Evolutionary conservation across 371 early-diverging fungal genomes (phyloP).

Genomic region (Mortierella sp.): DNA sequence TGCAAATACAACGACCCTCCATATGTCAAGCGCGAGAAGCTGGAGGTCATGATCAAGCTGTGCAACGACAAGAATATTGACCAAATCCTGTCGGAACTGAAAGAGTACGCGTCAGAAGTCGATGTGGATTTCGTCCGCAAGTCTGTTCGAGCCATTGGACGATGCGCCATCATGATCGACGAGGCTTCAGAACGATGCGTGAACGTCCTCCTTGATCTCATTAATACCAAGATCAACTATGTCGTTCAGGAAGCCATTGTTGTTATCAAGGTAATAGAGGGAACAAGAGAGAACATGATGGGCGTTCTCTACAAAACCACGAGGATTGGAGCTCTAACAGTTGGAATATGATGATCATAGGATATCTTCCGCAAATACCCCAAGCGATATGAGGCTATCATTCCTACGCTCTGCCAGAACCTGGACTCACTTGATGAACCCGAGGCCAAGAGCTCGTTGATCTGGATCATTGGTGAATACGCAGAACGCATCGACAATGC

Average conservation of each 20-base stretch:
- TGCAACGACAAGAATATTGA: slow-evolving; percentile 86
- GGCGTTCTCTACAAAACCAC: too few species aligned
- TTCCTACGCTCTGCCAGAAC: slow-evolving; percentile 89
- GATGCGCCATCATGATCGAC: slow-evolving; percentile 93
- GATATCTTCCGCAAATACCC: slow-evolving; percentile 97
- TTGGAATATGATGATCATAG: slow-evolving; percentile 37
- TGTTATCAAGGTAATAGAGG: slow-evolving; percentile 79
- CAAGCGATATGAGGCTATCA: slow-evolving; percentile 86
- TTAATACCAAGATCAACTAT: slow-evolving; percentile 90
- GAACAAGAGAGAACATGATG: too few species aligned
- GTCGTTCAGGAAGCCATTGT: slow-evolving; percentile 94
- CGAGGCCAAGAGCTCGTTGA: slow-evolving; percentile 91
- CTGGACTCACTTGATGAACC: slow-evolving; percentile 92
- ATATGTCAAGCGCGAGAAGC: slow-evolving; percentile 96
- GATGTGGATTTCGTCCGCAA: slow-evolving; percentile 97
- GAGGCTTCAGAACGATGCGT: slow-evolving; percentile 90
- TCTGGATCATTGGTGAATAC: slow-evolving; percentile 98
- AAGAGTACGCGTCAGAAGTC: slow-evolving; percentile 96
- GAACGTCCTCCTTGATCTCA: slow-evolving; percentile 86
- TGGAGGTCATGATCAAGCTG: slow-evolving; percentile 93
- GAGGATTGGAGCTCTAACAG: too few species aligned
- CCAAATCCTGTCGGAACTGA: slow-evolving; percentile 91
- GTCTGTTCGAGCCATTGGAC: slow-evolving; percentile 91
- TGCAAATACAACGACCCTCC: slow-evolving; percentile 99
- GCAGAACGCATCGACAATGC: slow-evolving; percentile 94